These are phyloP conservation scores for Diplogelasinospora grovesii DNA, from an alignment of 495 filamentous ascomycete genomes.

Conservation along the genomic window DNA sequence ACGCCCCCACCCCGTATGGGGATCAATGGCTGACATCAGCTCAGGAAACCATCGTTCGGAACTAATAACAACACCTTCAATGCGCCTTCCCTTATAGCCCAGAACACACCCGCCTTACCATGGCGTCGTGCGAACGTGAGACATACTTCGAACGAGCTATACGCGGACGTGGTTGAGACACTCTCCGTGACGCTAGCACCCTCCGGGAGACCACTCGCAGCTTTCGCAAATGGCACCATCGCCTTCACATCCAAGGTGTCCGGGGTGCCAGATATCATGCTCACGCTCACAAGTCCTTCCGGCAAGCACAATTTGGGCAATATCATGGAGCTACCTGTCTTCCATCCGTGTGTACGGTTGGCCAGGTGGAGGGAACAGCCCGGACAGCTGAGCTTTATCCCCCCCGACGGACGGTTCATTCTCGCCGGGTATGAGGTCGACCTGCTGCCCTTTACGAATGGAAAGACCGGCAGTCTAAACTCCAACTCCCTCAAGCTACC, in stretches of 20 bases:
- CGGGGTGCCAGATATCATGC: conserved; percentile 79
- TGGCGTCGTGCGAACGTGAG: conserved; percentile 91
- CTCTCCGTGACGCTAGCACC: conserved; percentile 82
- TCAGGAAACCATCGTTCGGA: conserved; percentile 15
- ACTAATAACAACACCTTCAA: conserved; percentile 13
- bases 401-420: conserved; percentile 92
- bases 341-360: conserved; percentile 90
- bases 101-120: conserved; percentile 49
- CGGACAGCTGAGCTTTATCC: conserved; percentile 88
- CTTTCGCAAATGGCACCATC: conserved; percentile 85
- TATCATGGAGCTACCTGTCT: conserved; percentile 82
- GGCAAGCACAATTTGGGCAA: conserved; percentile 65
- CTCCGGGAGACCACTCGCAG: conserved; percentile 77
- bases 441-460: conserved; percentile 57
- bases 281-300: conserved; percentile 71
- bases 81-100: conserved; percentile 28
- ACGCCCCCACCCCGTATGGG: not conserved
- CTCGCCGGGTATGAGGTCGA: conserved; percentile 93
- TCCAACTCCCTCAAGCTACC: conserved; percentile 68
- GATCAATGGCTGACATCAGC: not conserved
- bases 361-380: conserved; percentile 79
- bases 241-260: conserved; percentile 94
- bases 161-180: conserved; percentile 92
- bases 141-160: conserved; percentile 94
- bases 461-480: conserved; percentile 32